Conservation (phyloP, 139 green algal species). For the Zygnema circumcarinatum region DNA sequence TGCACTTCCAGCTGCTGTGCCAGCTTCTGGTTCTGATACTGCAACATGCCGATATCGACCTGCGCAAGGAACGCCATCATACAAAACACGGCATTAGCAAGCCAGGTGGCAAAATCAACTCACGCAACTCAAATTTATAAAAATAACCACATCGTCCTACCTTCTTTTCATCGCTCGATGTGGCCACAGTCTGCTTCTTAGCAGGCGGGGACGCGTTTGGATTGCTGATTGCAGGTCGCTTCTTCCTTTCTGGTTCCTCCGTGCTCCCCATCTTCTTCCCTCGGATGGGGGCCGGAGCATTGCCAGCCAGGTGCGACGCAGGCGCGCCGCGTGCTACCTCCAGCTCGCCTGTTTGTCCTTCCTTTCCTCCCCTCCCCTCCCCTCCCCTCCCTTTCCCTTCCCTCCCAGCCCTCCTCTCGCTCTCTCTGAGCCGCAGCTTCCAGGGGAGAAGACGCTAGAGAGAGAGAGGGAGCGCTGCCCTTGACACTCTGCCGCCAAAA, state of each 20-base stretch:
- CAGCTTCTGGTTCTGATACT: conserved; percentile 59
- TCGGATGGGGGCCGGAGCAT: background rate
- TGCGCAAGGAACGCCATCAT: too few species aligned
- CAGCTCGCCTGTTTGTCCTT: conserved; percentile 16
- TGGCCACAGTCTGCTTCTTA: conserved; percentile 3
- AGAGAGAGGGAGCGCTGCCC: too few species aligned
- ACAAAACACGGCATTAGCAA: too few species aligned
- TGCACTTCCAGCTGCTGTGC: conserved; percentile 51
- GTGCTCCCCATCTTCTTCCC: conserved; percentile 30
- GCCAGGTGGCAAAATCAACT: too few species aligned
- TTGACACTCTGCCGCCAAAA: too few species aligned
- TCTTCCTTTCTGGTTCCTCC: conserved; percentile 33
- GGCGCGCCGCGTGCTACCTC: background rate
- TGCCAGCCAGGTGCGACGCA: background rate
- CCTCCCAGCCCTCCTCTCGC: too few species aligned
- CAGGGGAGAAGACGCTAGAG: too few species aligned
- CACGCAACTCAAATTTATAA: conserved; percentile 10
- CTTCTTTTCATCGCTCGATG: conserved; percentile 13
- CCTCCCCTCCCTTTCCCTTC: too few species aligned
- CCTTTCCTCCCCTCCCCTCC: too few species aligned
- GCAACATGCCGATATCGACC: conserved; percentile 45
- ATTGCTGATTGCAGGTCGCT: conserved; percentile 7
- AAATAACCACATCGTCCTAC: background rate
- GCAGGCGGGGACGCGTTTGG: background rate
- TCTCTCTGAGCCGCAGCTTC: too few species aligned